Conservation (phyloP, 2,329 filamentous ascomycete genomes). For the Torrubiellomyces zombiae region DNA sequence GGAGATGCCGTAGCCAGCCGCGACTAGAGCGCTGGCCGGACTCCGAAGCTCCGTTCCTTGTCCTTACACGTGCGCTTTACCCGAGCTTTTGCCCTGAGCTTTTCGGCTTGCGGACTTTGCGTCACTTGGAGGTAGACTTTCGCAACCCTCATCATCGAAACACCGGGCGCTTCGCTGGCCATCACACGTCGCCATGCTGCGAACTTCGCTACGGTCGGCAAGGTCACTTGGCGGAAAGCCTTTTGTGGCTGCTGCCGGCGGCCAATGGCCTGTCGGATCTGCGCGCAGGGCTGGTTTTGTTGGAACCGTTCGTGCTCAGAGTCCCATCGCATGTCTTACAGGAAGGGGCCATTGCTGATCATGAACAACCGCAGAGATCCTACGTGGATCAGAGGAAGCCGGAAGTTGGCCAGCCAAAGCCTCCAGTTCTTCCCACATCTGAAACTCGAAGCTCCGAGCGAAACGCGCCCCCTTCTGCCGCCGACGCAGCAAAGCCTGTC, state of each 20-base stretch:
- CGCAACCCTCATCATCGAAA: conserved; percentile 16
- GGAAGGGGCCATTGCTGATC: not conserved
- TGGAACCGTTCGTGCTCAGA: conserved; percentile 15
- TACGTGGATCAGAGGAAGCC: conserved; percentile 39
- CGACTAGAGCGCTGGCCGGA: conserved; percentile 9
- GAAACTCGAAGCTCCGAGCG: conserved; percentile 33
- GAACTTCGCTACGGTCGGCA: conserved; percentile 49
- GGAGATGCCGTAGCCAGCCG: conserved; percentile 2
- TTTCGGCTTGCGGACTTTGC: no score
- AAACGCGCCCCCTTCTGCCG: conserved; percentile 20
- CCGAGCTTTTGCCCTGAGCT: conserved; percentile 28
- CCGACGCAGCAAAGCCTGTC: conserved; percentile 20
- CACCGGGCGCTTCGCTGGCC: conserved; percentile 19
- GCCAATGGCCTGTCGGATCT: conserved; percentile 37
- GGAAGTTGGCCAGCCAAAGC: conserved; percentile 28
- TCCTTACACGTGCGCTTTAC: conserved; percentile 15
- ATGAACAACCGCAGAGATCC: conserved; percentile 30
- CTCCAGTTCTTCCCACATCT: conserved; percentile 34
- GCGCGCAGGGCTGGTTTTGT: conserved; percentile 16
- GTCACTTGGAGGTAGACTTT: no score
- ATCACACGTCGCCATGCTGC: conserved; percentile 47
- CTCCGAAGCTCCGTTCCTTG: no score
- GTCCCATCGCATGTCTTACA: no score
- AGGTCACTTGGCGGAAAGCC: conserved; percentile 40
- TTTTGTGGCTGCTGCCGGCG: conserved; percentile 32